A percentile compares a stretch with the other conserved stretches of the same genome.
Evolutionary conservation across 75 land plant species (phyloP).

Genomic region (Chamaecyparis obtusa): DNA sequence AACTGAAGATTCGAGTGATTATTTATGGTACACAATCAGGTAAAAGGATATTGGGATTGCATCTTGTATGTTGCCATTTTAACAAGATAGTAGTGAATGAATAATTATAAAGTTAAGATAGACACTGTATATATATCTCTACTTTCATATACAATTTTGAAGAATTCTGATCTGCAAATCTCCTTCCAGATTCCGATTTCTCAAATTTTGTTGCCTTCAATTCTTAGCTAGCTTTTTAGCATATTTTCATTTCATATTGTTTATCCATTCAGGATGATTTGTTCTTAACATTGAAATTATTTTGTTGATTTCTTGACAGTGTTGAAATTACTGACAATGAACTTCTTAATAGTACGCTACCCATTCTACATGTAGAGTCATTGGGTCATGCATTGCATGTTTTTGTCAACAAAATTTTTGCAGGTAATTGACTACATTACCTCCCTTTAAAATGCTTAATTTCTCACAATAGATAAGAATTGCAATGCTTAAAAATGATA

Average conservation of each 20-base stretch:
- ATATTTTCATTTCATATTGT: background rate
- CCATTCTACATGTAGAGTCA: conserved; percentile 20
- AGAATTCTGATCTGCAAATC: background rate
- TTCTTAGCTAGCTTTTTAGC: background rate
- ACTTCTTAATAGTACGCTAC: background rate
- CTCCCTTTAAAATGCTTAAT: background rate
- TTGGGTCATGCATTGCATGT: conserved; percentile 54
- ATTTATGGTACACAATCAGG: conserved; percentile 80
- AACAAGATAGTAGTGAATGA: background rate
- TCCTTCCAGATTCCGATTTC: background rate
- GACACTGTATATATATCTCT: background rate
- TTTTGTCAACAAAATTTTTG: conserved; percentile 48
- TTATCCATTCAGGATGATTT: background rate
- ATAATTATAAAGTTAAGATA: background rate
- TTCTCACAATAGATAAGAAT: background rate
- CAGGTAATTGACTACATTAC: conserved; percentile 29
- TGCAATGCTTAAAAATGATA: background rate
- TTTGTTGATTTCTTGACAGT: background rate
- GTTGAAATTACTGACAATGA: background rate
- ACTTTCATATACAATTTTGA: background rate
- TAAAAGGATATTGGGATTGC: conserved; percentile 14
- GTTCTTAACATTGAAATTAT: background rate
- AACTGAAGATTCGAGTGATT: conserved; percentile 77
- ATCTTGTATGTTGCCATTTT: background rate
- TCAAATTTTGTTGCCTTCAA: background rate